Evolutionary conservation across 805 yeast species (phyloP).

Genomic region (Candida wancherniae): DNA sequence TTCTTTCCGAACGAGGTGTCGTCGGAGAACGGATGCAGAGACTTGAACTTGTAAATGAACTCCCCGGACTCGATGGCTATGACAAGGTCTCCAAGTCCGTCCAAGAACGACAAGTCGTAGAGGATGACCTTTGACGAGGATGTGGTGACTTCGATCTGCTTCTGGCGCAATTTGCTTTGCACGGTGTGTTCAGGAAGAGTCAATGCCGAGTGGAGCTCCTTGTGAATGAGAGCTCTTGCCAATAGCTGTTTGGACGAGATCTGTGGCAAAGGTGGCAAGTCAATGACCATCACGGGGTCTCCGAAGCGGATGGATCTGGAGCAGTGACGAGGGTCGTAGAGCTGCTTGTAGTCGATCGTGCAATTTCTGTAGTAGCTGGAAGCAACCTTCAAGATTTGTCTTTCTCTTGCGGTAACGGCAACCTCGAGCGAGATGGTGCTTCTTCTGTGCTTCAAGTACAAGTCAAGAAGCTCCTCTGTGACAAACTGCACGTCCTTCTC

Average conservation of each 20-base stretch:
- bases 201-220: conserved; percentile 32
- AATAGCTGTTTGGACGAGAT: conserved; percentile 25
- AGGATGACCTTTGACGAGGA: conserved; percentile 22
- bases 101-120: conserved; percentile 34
- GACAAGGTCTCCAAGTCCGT: conserved; percentile 39
- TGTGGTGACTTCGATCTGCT: conserved; percentile 18
- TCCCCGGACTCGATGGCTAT: conserved; percentile 34
- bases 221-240: conserved; percentile 34
- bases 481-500: conserved; percentile 21
- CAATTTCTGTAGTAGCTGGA: conserved; percentile 23
- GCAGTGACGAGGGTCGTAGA: conserved; percentile 16
- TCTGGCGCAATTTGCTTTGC: conserved; percentile 15
- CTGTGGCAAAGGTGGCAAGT: conserved; percentile 32
- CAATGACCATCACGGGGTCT: conserved; percentile 13
- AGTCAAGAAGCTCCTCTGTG: conserved; percentile 27
- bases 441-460: conserved; percentile 23
- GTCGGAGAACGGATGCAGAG: conserved; percentile 12
- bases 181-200: conserved; percentile 25
- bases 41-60: conserved; percentile 26
- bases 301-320: conserved; percentile 5
- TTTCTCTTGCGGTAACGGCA: conserved; percentile 6
- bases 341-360: conserved; percentile 18
- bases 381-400: conserved; percentile 16
- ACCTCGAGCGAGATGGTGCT: conserved; percentile 8
- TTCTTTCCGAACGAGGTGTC: conserved; percentile 21